Base-by-base conservation (phyloP, 805 yeast genomes). In the Candida sanyiensis region DNA sequence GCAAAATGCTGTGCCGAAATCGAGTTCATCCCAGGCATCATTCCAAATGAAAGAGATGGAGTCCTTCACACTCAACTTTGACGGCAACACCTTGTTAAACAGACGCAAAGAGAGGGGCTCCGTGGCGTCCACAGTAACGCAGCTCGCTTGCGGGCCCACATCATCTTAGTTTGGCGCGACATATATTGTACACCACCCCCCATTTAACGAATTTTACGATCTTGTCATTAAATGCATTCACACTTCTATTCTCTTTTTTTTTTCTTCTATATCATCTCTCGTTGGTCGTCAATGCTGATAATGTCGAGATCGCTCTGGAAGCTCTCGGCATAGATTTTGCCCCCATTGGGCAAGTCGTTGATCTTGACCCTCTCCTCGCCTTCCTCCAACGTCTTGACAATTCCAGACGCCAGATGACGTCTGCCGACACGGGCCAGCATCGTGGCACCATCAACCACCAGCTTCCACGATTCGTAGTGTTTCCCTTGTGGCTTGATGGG, bases 291-390 rank as follows among this genome's bases (percentile, higher is more conserved):
- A 15, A 53, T 50, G 39, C 56, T 53, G 5, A 49, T 23, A 20
- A 53, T 52, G 35, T 45, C 46, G 27, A 53, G 28, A 40, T 53
- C 54, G 38, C 51, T 49, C 33, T 50, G 33, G 29, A 51, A 53
- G 27, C 58, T 52, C 26, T 53, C 48, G 12, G 35, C 28, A 35
- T 51, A 53, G 8, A 53, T 53, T 19, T 35, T 44, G 13, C 33
- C 51, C 1, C 89, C 94, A 57, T 89, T 89, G 8, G 70, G 61
- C 23, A 73, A 52, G 56, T 88, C 96, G 50, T 75, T 80, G 3
- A 60, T 55, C 36, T 68, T 69, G 20, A 71, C 78, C 39, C 77
- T 63, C 9, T 57, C 61, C 4, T 59, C 53, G 0, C 88, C 89
- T 42, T 70, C 73, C 38, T 72, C 67, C 9, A 70, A 46, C 6